Conservation (phyloP, 352 stramenopile species). For the Phytopythium aichiense region DNA sequence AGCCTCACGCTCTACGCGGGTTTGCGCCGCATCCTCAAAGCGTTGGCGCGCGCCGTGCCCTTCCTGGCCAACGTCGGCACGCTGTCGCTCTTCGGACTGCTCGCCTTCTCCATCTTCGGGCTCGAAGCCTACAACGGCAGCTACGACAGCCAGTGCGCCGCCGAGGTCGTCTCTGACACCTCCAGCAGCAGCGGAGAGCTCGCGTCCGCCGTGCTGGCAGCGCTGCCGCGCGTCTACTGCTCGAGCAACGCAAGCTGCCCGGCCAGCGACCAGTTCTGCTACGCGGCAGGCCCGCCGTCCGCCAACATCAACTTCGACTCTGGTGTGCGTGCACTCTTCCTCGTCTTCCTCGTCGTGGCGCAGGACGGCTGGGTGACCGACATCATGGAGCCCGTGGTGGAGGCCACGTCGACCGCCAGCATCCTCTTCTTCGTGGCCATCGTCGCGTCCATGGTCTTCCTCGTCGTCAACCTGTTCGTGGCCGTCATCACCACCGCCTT, state of each 20-base stretch:
- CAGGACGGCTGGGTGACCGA: conserved; percentile 75
- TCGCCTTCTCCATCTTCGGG: conserved; percentile 76
- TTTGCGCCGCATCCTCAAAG: conserved; percentile 61
- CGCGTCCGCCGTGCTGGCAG: conserved; percentile 11
- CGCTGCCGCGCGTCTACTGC: conserved; percentile 52
- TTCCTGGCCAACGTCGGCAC: conserved; percentile 75
- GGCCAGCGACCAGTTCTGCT: conserved; percentile 31
- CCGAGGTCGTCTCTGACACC: conserved; percentile 6
- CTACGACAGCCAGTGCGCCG: conserved; percentile 50
- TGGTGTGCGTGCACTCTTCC: conserved; percentile 59
- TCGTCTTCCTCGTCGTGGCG: conserved; percentile 76
- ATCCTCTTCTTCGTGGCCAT: conserved; percentile 69
- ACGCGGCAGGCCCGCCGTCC: conserved; percentile 25
- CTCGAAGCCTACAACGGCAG: conserved; percentile 59
- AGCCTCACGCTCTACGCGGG: conserved; percentile 62
- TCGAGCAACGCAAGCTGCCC: conserved; percentile 36
- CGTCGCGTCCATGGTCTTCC: conserved; percentile 72
- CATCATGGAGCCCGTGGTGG: conserved; percentile 76
- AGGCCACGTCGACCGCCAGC: conserved; percentile 50
- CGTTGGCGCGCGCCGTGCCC: conserved; percentile 56
- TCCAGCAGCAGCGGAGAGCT: not conserved
- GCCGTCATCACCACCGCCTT: conserved; percentile 82
- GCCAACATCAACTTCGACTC: conserved; percentile 69
- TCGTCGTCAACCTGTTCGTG: conserved; percentile 81
- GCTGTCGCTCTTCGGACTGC: conserved; percentile 66